Conservation (phyloP, 2,329 filamentous ascomycete species). For the Fusarium guadeloupense region DNA sequence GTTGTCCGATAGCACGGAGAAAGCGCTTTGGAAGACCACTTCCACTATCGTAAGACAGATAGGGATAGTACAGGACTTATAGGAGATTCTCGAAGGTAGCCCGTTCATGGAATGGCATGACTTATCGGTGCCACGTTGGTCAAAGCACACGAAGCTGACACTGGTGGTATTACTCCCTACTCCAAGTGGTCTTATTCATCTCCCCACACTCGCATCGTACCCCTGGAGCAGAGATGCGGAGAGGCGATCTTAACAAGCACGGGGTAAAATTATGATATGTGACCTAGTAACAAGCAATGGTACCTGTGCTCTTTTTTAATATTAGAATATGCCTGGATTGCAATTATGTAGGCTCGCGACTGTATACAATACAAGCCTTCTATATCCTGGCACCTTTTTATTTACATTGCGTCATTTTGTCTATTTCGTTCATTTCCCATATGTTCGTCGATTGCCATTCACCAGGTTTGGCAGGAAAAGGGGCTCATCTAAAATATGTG, state of each 20-base stretch:
- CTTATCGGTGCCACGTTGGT: constrained; percentile 17
- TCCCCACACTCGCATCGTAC: constrained; percentile 34
- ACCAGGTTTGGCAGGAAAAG: constrained; percentile 4
- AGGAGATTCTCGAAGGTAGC: background rate
- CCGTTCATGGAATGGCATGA: constrained; percentile 22
- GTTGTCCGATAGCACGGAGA: background rate
- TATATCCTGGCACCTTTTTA: background rate
- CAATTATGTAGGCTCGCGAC: background rate
- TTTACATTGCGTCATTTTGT: constrained; percentile 6
- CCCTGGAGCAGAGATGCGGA: constrained; percentile 9
- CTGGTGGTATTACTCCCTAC: constrained; percentile 13
- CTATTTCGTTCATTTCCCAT: constrained; percentile 3
- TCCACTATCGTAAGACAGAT: background rate
- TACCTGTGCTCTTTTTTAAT: background rate
- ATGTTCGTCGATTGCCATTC: background rate
- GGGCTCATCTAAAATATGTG: background rate
- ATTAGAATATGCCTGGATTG: constrained; percentile 6
- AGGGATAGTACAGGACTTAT: background rate
- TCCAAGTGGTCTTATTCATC: constrained; percentile 35
- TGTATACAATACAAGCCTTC: background rate
- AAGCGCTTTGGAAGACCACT: background rate
- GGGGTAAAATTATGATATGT: background rate
- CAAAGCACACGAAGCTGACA: constrained; percentile 26
- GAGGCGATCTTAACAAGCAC: constrained; percentile 12
- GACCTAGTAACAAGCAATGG: background rate